phyloP scores from a whole-genome alignment of 2,329 filamentous ascomycete species.

The Gliomastix tumulicola region DNA sequence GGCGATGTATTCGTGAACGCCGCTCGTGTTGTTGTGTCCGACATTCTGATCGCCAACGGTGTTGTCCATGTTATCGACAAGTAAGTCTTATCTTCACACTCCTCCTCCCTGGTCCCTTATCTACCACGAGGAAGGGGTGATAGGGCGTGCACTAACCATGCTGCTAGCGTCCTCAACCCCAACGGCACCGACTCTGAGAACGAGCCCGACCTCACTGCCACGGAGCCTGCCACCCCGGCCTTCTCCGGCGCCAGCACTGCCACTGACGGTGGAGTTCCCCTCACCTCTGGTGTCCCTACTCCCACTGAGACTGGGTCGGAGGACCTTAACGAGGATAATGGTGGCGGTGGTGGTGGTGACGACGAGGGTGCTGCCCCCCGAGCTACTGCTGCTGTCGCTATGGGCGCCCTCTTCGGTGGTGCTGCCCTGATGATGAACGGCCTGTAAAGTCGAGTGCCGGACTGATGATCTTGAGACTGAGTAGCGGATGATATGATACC shows the following conservation, averaged over 20 bases:
- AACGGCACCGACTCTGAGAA: conserved; percentile 16
- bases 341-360: neutral
- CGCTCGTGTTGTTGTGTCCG: conserved; percentile 19
- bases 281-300: conserved; percentile 41
- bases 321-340: too few relatives aligned
- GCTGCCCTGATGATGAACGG: conserved; percentile 12
- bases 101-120: neutral
- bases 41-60: conserved; percentile 21
- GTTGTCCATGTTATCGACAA: conserved; percentile 22
- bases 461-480: neutral
- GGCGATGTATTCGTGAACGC: conserved; percentile 20
- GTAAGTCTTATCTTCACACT: conserved; percentile 9
- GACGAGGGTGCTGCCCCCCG: conserved; percentile 10
- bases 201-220: conserved; percentile 22
- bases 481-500: too few relatives aligned
- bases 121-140: too few relatives aligned
- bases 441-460: neutral
- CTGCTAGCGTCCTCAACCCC: conserved; percentile 33
- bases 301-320: conserved; percentile 5
- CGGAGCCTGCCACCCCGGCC: conserved; percentile 34
- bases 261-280: conserved; percentile 37
- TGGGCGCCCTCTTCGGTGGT: conserved; percentile 14
- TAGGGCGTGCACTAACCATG: too few relatives aligned
- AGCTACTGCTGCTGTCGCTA: conserved; percentile 13
- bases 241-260: conserved; percentile 45